Conservation (phyloP, 257 asterid genomes). For the Pogostemon cablin region DNA sequence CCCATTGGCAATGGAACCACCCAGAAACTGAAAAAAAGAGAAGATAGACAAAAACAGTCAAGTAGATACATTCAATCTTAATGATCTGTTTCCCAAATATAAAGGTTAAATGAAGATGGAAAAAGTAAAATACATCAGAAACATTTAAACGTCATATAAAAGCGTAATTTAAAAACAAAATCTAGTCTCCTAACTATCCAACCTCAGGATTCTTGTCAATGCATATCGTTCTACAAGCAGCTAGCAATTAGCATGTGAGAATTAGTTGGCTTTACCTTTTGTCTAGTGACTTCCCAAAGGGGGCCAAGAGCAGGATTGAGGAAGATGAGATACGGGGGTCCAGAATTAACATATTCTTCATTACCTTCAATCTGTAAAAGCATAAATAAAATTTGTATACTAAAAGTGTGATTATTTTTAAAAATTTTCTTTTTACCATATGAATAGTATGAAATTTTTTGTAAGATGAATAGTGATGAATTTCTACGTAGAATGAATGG, state of each 20-base stretch:
- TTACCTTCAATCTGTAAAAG: constrained; percentile 70
- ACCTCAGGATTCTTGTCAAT: constrained; percentile 26
- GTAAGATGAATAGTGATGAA: no score
- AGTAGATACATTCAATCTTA: neutral
- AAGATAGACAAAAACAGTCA: constrained; percentile 33
- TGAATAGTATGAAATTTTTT: no score
- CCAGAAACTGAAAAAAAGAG: constrained; percentile 61
- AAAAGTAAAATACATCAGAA: neutral
- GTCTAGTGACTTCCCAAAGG: constrained; percentile 92
- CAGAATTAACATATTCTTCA: constrained; percentile 73
- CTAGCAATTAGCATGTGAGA: constrained; percentile 24
- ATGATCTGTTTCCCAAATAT: constrained; percentile 7
- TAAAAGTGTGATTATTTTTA: neutral
- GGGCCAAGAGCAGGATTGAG: constrained; percentile 99
- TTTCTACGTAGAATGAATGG: no score
- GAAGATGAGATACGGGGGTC: constrained; percentile 90
- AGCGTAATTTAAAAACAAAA: constrained; percentile 27
- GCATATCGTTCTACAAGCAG: constrained; percentile 24
- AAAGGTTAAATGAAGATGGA: constrained; percentile 13
- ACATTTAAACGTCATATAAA: neutral
- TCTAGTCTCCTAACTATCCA: constrained; percentile 26
- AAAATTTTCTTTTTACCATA: no score
- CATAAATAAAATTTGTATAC: constrained; percentile 25
- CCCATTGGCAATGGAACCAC: constrained; percentile 87
- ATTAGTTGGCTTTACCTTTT: constrained; percentile 60